A percentile compares a stretch with the other conserved stretches of the same genome.
These are phyloP conservation scores for Suhomyces kilbournensis DNA, from an alignment of 805 yeast genomes.

Conservation along the genomic window DNA sequence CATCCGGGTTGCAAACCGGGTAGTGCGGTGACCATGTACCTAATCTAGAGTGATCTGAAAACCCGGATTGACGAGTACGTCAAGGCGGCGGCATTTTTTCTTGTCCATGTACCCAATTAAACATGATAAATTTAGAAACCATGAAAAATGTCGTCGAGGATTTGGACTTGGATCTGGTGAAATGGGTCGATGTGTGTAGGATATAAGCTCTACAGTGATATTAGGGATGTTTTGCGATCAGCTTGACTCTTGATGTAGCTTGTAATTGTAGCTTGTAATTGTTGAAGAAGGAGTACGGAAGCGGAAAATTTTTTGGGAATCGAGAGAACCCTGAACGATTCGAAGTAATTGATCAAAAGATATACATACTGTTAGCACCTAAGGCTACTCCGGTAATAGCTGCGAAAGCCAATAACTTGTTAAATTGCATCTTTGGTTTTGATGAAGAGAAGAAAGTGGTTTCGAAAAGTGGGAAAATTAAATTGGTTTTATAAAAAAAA, in stretches of 20 bases:
- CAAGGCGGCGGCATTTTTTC: neutral
- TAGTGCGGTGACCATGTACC: neutral
- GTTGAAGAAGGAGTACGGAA: neutral
- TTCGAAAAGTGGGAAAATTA: neutral
- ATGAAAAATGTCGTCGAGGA: neutral
- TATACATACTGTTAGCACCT: slow-evolving; percentile 35
- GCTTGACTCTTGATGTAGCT: neutral
- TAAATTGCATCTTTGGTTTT: slow-evolving; percentile 49
- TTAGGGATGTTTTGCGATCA: too few species aligned
- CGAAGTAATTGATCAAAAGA: neutral
- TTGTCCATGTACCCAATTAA: neutral
- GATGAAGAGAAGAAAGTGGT: slow-evolving; percentile 7
- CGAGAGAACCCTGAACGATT: neutral
- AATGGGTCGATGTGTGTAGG: neutral
- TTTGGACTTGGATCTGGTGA: neutral
- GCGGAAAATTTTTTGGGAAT: neutral
- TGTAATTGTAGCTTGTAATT: neutral
- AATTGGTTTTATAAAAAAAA: neutral
- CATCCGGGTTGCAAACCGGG: neutral
- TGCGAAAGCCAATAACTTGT: slow-evolving; percentile 46
- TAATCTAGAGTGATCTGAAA: neutral
- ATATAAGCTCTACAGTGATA: neutral
- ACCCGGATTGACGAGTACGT: neutral
- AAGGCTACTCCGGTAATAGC: slow-evolving; percentile 48
- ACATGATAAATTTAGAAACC: neutral